A percentile compares a stretch with the other conserved stretches of the same genome.
phyloP scores from a whole-genome alignment of 2,329 filamentous ascomycete species.

The Claviceps sp. region DNA sequence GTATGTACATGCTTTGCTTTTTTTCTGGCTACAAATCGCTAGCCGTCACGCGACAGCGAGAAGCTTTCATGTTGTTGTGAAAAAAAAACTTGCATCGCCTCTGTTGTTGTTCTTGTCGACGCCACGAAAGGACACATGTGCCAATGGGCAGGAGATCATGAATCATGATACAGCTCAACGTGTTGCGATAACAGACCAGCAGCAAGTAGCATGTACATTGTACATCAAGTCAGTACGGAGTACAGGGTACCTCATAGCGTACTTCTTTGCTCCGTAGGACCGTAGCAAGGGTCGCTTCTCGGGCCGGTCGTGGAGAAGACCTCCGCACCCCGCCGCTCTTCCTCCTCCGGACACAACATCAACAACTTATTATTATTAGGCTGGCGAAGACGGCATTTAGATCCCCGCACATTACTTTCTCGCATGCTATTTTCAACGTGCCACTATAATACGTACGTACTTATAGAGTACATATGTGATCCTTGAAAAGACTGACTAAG shows the following conservation, averaged over 20 bases:
- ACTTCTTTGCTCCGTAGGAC: neutral
- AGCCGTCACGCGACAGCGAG: too few species aligned
- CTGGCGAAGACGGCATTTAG: neutral
- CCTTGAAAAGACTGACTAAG: too few species aligned
- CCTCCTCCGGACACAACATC: neutral
- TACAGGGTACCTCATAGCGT: neutral
- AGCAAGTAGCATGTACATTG: too few species aligned
- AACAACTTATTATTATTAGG: neutral
- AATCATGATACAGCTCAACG: neutral
- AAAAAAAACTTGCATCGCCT: too few species aligned
- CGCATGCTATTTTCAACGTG: too few species aligned
- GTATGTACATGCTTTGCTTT: neutral
- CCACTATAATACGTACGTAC: too few species aligned
- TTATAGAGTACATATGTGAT: too few species aligned
- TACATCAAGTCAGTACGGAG: too few species aligned
- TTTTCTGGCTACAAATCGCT: too few species aligned
- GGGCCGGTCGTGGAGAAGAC: neutral
- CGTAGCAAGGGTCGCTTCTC: neutral
- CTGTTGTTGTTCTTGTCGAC: neutral
- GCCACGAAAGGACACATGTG: neutral
- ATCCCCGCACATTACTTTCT: too few species aligned
- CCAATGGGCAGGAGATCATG: neutral
- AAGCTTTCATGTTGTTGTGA: too few species aligned
- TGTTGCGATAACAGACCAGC: too few species aligned
- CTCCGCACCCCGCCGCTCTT: neutral